Evolutionary conservation across 257 asterid genomes (phyloP).

Genomic region (Solanum rostratum): DNA sequence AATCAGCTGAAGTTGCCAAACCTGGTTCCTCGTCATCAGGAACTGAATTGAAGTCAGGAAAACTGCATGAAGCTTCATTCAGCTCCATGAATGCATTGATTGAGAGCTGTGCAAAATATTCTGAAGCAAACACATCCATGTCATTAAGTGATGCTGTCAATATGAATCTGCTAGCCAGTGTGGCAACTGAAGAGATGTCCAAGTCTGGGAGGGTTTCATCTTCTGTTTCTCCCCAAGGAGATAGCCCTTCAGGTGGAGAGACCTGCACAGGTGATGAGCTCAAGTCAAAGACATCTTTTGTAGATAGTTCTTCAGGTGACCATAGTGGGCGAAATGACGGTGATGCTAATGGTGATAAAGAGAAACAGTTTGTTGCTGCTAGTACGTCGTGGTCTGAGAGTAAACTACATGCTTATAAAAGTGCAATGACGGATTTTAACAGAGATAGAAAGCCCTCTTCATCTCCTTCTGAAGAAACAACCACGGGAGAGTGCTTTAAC

Average conservation of each 20-base stretch:
- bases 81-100: constrained; percentile 54
- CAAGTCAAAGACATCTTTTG: constrained; percentile 20
- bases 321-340: neutral
- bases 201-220: constrained; percentile 30
- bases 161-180: constrained; percentile 62
- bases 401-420: constrained; percentile 1
- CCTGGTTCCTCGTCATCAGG: constrained; percentile 9
- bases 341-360: constrained; percentile 18
- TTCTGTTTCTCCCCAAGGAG: constrained; percentile 21
- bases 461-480: constrained; percentile 1
- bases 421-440: neutral
- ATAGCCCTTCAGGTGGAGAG: constrained; percentile 22
- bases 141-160: constrained; percentile 43
- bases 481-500: constrained; percentile 4
- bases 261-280: constrained; percentile 19
- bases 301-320: neutral
- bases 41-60: constrained; percentile 12
- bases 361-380: constrained; percentile 13
- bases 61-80: constrained; percentile 21
- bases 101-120: constrained; percentile 52
- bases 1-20: constrained; percentile 8
- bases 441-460: constrained; percentile 5
- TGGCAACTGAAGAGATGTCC: constrained; percentile 48
- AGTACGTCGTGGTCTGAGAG: constrained; percentile 1
- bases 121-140: constrained; percentile 32